Evolutionary conservation across 2,329 filamentous ascomycete genomes (phyloP).

Genomic region (Nakataea oryzae): DNA sequence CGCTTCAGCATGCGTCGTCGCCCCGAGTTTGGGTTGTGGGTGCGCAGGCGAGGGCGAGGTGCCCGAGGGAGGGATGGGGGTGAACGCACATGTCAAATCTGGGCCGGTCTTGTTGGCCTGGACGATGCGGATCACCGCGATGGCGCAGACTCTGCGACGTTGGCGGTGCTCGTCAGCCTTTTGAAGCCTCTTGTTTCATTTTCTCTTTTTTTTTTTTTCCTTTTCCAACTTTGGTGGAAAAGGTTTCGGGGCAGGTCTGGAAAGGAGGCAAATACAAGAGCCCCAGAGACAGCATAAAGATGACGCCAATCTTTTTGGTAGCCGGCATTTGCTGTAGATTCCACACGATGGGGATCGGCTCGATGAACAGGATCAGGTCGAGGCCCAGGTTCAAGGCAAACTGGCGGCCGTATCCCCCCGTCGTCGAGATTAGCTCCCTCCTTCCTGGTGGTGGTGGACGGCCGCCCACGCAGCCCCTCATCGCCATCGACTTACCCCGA

Average conservation of each 20-base stretch:
- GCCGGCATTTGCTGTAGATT: slow-evolving; percentile 6
- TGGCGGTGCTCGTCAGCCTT: too few relatives aligned
- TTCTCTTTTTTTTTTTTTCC: too few relatives aligned
- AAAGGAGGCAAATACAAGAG: neutral
- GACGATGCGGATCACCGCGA: too few relatives aligned
- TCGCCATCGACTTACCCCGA: neutral
- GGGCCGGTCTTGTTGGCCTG: too few relatives aligned
- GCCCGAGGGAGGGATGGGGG: too few relatives aligned
- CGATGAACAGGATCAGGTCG: slow-evolving; percentile 7
- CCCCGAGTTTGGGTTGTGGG: too few relatives aligned
- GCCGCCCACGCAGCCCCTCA: too few relatives aligned
- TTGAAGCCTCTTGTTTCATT: too few relatives aligned
- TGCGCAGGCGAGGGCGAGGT: too few relatives aligned
- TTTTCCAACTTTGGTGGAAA: too few relatives aligned
- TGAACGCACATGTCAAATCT: too few relatives aligned
- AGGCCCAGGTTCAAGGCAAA: slow-evolving; percentile 7
- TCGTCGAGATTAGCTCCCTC: neutral
- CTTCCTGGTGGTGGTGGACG: neutral
- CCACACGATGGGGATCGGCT: slow-evolving; percentile 9
- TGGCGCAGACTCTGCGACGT: neutral
- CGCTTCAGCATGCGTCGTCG: too few relatives aligned
- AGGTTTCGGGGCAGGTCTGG: neutral
- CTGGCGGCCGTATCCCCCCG: neutral
- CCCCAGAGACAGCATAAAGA: slow-evolving; percentile 5
- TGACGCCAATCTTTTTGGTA: slow-evolving; percentile 6